Conservation (phyloP, 257 asterid species). For the Primulina huaijiensis region DNA sequence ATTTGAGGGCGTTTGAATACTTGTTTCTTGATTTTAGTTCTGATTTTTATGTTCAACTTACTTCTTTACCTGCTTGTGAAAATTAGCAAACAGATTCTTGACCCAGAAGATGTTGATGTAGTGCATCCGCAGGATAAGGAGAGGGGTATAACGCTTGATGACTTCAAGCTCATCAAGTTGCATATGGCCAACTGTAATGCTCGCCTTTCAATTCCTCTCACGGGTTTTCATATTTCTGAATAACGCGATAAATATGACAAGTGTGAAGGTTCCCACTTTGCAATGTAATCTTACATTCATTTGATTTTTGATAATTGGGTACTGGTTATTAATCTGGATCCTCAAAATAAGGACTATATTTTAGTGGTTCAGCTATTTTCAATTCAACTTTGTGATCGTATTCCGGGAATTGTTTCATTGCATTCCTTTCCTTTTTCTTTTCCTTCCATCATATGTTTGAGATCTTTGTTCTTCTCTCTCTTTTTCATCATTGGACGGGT, state of each 20-base stretch:
- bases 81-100: slow-evolving; percentile 72
- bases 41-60: not conserved
- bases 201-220: not conserved
- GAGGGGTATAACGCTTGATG: slow-evolving; percentile 77
- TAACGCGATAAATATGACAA: not conserved
- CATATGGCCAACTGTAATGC: slow-evolving; percentile 76
- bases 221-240: slow-evolving; percentile 7
- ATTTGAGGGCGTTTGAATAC: not conserved
- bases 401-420: too few species aligned
- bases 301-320: too few species aligned
- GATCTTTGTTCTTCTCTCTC: too few species aligned
- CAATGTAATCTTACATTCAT: too few species aligned
- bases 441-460: too few species aligned
- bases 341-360: not conserved
- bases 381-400: too few species aligned
- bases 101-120: slow-evolving; percentile 75
- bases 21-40: not conserved
- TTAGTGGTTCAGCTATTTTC: too few species aligned
- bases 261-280: not conserved
- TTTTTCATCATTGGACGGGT: too few species aligned
- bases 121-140: slow-evolving; percentile 76
- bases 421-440: too few species aligned
- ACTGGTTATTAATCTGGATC: not conserved
- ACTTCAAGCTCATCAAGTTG: slow-evolving; percentile 84
- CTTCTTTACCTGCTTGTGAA: slow-evolving; percentile 1